Percentiles rank a stretch among this genome's conserved stretches.
phyloP scores from a whole-genome alignment of 2,329 filamentous ascomycete species.

The Periconia sp. region DNA sequence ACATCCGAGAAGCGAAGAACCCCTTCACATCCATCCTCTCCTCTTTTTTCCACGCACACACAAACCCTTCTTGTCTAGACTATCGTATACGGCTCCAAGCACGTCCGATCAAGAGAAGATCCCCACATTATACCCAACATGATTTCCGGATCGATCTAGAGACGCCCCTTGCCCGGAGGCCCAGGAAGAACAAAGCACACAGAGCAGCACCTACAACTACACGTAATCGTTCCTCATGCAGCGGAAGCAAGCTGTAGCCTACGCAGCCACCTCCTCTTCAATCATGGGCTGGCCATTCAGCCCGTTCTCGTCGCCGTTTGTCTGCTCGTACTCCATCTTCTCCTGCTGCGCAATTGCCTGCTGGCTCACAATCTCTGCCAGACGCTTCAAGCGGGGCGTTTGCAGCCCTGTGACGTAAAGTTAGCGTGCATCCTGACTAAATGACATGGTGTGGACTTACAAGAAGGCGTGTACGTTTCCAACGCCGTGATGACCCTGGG shows the following conservation, averaged over 20 bases:
- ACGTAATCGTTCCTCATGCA: conserved; percentile 9
- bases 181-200: conserved; percentile 1
- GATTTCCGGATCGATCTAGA: too few species aligned
- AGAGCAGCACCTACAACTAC: conserved; percentile 13
- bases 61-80: background rate
- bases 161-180: conserved; percentile 1
- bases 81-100: conserved; percentile 4
- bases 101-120: conserved; percentile 13
- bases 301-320: conserved; percentile 32
- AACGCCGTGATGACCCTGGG: conserved; percentile 93
- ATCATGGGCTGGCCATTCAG: conserved; percentile 31
- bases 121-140: conserved; percentile 28
- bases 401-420: conserved; percentile 73
- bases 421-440: conserved; percentile 14
- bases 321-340: conserved; percentile 67
- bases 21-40: background rate
- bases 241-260: conserved; percentile 9
- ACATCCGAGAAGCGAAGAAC: conserved; percentile 4
- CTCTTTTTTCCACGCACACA: background rate
- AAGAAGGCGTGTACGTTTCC: conserved; percentile 97
- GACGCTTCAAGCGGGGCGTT: conserved; percentile 90
- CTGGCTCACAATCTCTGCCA: conserved; percentile 97
- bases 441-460: conserved; percentile 61
- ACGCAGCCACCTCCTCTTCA: conserved; percentile 27
- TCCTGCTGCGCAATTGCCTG: conserved; percentile 97